Evolutionary conservation across 768 basidiomycete species (phyloP), one percentile per base, ranked within the genome.

Genomic region (Tulasnella sp.): DNA sequence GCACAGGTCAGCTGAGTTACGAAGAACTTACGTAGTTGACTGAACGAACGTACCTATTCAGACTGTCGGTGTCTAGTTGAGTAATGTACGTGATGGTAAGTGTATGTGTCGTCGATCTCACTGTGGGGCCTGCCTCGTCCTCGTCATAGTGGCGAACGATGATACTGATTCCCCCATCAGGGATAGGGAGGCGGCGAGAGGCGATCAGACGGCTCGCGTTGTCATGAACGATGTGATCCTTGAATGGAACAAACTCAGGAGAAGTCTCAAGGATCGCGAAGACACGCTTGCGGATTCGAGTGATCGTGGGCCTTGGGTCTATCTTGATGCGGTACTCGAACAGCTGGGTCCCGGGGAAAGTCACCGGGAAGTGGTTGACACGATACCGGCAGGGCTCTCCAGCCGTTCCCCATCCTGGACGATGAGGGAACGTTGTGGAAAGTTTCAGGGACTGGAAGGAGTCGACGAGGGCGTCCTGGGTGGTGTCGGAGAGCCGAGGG

Each of bases 361-460:
- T 73, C 10, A 85, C 64, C 0, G 80, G 65, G 67, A 83, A 84
- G 69, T 84, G 83, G 65, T 85, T 85, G 21, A 83, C 74, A 1
- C 84, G 75, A 15, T 85, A 68, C 0, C 68, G 76, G 62, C 80
- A 74, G 0, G 73, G 63, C 8, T 53, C 72, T 24, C 82, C 82
- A 2, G 69, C 61, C 0, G 75, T 80, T 8, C 82, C 82, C 61
- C 71, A 85, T 0, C 79, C 80, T 1, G 81, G 80, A 19, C 82
- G 75, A 5, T 79, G 69, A 9, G 82, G 81, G 62, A 78, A 72
- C 27, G 71, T 68, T 15, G 62, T 66, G 25, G 67, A 27, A 70
- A 52, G 31, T 41, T 42, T n/a, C 29, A 61, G 42, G 17, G 21
- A n/a, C 48, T 71, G 71, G 68, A 75, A 76, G 1, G 70, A 66